Percentiles rank a stretch among this genome's conserved stretches.
These are phyloP conservation scores for Leccinum rimulosum DNA, from an alignment of 768 basidiomycete genomes.

Conservation along the genomic window DNA sequence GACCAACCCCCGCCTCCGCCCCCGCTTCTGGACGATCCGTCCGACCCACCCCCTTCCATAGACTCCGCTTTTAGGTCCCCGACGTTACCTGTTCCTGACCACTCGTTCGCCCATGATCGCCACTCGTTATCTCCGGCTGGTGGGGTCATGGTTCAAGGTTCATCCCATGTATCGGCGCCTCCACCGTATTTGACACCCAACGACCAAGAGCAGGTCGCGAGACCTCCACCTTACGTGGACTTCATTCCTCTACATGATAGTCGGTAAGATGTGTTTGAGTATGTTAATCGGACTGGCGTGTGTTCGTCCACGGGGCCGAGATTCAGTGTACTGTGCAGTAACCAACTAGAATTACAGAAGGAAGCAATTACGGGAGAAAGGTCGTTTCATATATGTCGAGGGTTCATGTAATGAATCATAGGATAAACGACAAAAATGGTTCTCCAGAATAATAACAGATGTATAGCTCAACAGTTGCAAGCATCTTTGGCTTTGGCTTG, in stretches of 20 bases:
- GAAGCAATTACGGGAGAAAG: slow-evolving; percentile 29
- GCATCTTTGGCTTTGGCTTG: slow-evolving; percentile 66
- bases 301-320: neutral
- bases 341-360: slow-evolving; percentile 22
- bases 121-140: slow-evolving; percentile 33
- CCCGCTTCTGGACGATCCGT: slow-evolving; percentile 81
- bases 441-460: slow-evolving; percentile 14
- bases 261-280: slow-evolving; percentile 8
- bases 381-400: slow-evolving; percentile 26
- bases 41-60: slow-evolving; percentile 85
- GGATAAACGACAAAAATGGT: slow-evolving; percentile 18
- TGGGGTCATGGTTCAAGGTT: slow-evolving; percentile 33
- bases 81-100: slow-evolving; percentile 18
- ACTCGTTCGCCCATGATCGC: slow-evolving; percentile 31
- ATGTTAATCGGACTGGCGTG: neutral
- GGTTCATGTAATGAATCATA: slow-evolving; percentile 20
- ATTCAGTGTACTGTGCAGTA: slow-evolving; percentile 11
- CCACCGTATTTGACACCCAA: slow-evolving; percentile 67
- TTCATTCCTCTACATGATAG: slow-evolving; percentile 27
- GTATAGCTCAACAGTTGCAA: slow-evolving; percentile 68
- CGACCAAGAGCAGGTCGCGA: slow-evolving; percentile 51
- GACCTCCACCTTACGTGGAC: slow-evolving; percentile 66
- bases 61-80: slow-evolving; percentile 67
- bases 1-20: slow-evolving; percentile 70
- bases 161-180: slow-evolving; percentile 60